A percentile compares a stretch with the other conserved stretches of the same genome.
These are phyloP conservation scores for Epicoccum nigrum DNA, from an alignment of 2,329 filamentous ascomycete genomes.

Conservation along the genomic window DNA sequence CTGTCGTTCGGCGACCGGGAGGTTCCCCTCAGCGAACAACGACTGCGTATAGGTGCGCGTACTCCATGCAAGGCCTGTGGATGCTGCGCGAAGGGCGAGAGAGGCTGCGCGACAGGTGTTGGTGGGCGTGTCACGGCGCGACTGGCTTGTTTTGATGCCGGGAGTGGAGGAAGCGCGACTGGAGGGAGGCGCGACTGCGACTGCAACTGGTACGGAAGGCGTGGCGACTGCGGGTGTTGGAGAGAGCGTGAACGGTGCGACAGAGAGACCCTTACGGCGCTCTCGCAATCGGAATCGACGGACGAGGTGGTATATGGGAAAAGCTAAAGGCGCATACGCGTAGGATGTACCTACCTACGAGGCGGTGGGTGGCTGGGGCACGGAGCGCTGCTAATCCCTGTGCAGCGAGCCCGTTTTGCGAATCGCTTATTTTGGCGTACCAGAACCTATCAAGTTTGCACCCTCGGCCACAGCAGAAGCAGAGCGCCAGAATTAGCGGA, in stretches of 20 bases:
- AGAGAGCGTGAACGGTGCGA: slow-evolving; percentile 22
- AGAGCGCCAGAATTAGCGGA: slow-evolving; percentile 14
- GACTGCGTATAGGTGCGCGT: slow-evolving; percentile 23
- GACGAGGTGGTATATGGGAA: slow-evolving; percentile 33
- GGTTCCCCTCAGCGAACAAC: slow-evolving; percentile 44
- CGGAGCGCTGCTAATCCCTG: background rate
- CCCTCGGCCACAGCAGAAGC: slow-evolving; percentile 16
- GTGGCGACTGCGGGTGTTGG: slow-evolving; percentile 15
- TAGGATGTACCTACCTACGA: background rate
- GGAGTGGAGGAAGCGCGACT: slow-evolving; percentile 21
- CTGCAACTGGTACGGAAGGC: slow-evolving; percentile 23
- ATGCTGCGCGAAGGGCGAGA: slow-evolving; percentile 17
- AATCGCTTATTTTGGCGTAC: slow-evolving; percentile 19
- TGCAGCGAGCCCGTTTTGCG: slow-evolving; percentile 14
- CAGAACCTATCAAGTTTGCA: slow-evolving; percentile 25
- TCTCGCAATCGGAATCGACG: slow-evolving; percentile 32
- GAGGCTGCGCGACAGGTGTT: slow-evolving; percentile 17
- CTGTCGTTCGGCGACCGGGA: slow-evolving; percentile 25
- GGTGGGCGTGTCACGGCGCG: slow-evolving; percentile 22
- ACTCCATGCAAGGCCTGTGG: slow-evolving; percentile 46
- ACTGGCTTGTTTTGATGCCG: slow-evolving; percentile 36
- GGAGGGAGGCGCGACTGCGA: slow-evolving; percentile 10
- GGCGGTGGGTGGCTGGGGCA: background rate
- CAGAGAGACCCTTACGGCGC: slow-evolving; percentile 32
- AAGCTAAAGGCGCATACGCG: slow-evolving; percentile 5